Evolutionary conservation across 306 rosid species (phyloP).

Genomic region (Myrica gale): DNA sequence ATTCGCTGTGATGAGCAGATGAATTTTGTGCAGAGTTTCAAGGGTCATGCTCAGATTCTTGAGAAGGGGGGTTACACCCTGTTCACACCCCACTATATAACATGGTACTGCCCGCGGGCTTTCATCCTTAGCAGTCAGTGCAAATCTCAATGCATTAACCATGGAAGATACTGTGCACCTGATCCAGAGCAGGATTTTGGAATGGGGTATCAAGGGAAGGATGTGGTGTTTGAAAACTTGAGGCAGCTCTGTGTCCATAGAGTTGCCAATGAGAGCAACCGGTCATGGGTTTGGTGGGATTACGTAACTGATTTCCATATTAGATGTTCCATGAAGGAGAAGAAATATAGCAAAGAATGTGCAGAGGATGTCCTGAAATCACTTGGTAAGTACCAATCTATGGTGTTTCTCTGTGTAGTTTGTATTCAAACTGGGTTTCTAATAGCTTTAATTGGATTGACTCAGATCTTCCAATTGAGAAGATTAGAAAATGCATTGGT

Average conservation of each 20-base stretch:
- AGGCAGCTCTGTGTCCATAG: slow-evolving; percentile 98
- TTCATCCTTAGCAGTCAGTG: slow-evolving; percentile 64
- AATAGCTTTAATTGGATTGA: slow-evolving; percentile 15
- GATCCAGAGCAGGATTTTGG: slow-evolving; percentile 87
- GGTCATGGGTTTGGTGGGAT: slow-evolving; percentile 99
- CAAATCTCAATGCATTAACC: slow-evolving; percentile 87
- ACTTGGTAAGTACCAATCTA: slow-evolving; percentile 45
- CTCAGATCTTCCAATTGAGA: slow-evolving; percentile 73
- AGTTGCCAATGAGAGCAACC: slow-evolving; percentile 66
- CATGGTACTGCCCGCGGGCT: slow-evolving; percentile 85
- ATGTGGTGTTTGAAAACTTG: slow-evolving; percentile 80
- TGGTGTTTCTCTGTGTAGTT: slow-evolving; percentile 3
- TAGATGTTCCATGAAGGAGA: slow-evolving; percentile 95
- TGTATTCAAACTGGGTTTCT: slow-evolving; percentile 8
- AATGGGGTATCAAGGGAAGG: slow-evolving; percentile 85
- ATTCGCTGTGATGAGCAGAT: slow-evolving; percentile 90
- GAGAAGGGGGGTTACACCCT: slow-evolving; percentile 79
- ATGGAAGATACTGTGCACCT: slow-evolving; percentile 85
- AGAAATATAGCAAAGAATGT: slow-evolving; percentile 77
- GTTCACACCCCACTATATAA: slow-evolving; percentile 87
- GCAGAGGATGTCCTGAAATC: slow-evolving; percentile 79
- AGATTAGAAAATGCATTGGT: slow-evolving; percentile 78
- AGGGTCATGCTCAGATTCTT: slow-evolving; percentile 96
- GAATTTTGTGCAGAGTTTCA: slow-evolving; percentile 74
- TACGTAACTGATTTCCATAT: slow-evolving; percentile 90